Conservation (phyloP, 106 monocot species). For the Amphibolis antarctica region DNA sequence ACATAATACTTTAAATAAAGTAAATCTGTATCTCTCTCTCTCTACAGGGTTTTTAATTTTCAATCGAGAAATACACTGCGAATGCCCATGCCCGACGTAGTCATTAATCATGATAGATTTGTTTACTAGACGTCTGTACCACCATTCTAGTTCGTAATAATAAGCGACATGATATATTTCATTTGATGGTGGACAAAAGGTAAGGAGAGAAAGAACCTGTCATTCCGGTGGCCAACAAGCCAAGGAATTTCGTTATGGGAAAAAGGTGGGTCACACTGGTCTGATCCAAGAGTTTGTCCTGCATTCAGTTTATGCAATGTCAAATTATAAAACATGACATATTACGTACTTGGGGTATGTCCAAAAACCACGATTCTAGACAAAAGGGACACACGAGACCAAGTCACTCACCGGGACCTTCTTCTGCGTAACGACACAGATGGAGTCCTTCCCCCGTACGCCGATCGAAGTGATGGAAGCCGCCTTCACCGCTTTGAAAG, state of each 20-base stretch:
- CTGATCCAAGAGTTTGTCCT: conserved; percentile 88
- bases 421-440: conserved; percentile 83
- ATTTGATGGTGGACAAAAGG: not conserved
- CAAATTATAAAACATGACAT: not conserved
- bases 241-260: conserved; percentile 59
- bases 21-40: too few relatives aligned
- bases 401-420: conserved; percentile 58
- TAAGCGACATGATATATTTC: not conserved
- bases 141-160: not conserved
- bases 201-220: conserved; percentile 43
- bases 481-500: conserved; percentile 82
- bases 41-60: too few relatives aligned
- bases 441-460: conserved; percentile 63
- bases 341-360: not conserved
- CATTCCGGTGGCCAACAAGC: conserved; percentile 70
- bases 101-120: too few relatives aligned
- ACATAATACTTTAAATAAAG: too few relatives aligned
- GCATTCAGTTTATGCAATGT: conserved; percentile 2
- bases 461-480: conserved; percentile 62
- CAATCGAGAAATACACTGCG: too few relatives aligned
- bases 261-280: conserved; percentile 73
- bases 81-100: too few relatives aligned
- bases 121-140: too few relatives aligned
- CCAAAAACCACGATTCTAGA: not conserved
- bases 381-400: not conserved